Evolutionary conservation across 192 early-diverging fungal genomes (phyloP).

Genomic region (Lunasporangiospora selenospora): DNA sequence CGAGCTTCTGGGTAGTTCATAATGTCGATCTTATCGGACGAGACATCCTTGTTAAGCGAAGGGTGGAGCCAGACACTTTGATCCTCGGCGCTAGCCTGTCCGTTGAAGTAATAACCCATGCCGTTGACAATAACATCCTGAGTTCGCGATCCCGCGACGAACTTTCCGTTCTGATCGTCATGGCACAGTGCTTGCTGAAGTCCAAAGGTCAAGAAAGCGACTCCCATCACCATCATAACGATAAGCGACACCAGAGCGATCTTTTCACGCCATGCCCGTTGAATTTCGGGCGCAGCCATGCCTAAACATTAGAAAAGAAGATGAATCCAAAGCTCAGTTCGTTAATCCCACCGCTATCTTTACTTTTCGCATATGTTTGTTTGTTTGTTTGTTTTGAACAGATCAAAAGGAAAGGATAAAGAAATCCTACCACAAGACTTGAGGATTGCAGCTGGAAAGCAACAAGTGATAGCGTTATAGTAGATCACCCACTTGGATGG

Average conservation of each 20-base stretch:
- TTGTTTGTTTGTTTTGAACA: no score
- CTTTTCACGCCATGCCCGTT: conserved; percentile 92
- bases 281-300: conserved; percentile 62
- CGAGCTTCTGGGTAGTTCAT: conserved; percentile 51
- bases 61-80: conserved; percentile 46
- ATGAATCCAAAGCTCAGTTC: background rate
- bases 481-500: conserved; percentile 52
- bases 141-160: conserved; percentile 39
- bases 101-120: conserved; percentile 67
- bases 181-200: conserved; percentile 70
- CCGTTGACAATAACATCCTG: conserved; percentile 66
- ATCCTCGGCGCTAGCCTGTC: conserved; percentile 15
- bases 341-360: no score
- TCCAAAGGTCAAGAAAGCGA: conserved; percentile 91
- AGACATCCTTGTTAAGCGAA: conserved; percentile 25
- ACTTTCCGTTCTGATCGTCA: conserved; percentile 43
- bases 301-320: conserved; percentile 46
- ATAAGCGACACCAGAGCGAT: conserved; percentile 87
- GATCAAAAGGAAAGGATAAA: background rate
- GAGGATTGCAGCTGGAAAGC: conserved; percentile 41
- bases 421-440: conserved; percentile 42
- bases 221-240: conserved; percentile 66
- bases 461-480: conserved; percentile 53
- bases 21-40: conserved; percentile 45
- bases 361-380: no score